Evolutionary conservation across 345 rosid genomes (phyloP), one percentile per base, ranked within the genome.

Genomic region (Rhodamnia argentea): DNA sequence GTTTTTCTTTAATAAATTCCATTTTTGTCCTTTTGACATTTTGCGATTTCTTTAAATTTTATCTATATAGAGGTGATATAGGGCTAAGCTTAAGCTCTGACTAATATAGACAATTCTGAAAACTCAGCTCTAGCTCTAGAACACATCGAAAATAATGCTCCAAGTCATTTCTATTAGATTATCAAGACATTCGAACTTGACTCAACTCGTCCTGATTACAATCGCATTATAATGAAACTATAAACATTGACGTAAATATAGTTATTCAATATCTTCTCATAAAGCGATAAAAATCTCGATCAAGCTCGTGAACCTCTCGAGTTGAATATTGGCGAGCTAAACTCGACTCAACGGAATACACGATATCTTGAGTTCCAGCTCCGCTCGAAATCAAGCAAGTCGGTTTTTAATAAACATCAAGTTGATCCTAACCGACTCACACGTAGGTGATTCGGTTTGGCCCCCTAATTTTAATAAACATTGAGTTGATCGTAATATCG

Each of bases 301-400:
- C 7, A 9, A 6, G 6, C 23, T 8, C 40, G 10, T 3, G 10
- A 32, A 64, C 76, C 24, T 32, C 16, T 16, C 23, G 1, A 32
- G 23, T 22, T 7, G 12, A 64, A 64, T 29, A 15, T 29, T 15
- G 42, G 11, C 32, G 10, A 64, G 42, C 23, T 29, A 1, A 64
- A 24, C 7, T 70, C 2, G 22, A 37, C 13, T 5, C 5, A 0
- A 70, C 10, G 18, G 3, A 4, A 10, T 40, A 32, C 47, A 2
- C 47, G 18, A 32, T 37, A 70, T 32, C 24, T 10, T 1, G 13
- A 70, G 24, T 37, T 18, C 24, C 1, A 37, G 47, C 24, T 70
- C 5, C 4, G 24, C 47, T 18, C 24, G 23, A 32, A 70, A 32
- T 4, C 76, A 37, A 70, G 47, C 12, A 10, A 16, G 3, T 8